Base-by-base conservation (phyloP, 116 monocot species). In the Papilionanthe hybrid region DNA sequence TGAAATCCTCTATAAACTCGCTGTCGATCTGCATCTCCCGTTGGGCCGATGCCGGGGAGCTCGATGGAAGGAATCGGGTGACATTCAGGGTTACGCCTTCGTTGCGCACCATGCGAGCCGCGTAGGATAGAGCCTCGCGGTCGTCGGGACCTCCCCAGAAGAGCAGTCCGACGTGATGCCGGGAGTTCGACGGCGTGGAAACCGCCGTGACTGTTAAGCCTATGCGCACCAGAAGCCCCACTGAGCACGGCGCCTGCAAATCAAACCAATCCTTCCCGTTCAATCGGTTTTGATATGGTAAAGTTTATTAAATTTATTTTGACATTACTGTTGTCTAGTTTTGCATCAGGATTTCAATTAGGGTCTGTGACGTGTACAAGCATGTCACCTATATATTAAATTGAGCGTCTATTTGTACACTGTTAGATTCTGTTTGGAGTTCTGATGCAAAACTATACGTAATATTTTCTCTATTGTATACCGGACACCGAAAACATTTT, bases 121-220 rank as follows among this genome's bases (percentile, higher is more conserved):
- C 91, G 32, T 78, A 47, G 0, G 91, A 79, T 17, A 93, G 78
- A 2, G 84, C 91, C 75, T 93, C 91, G 7, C 91, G 79, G 82
- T 91, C 93, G 78, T 91, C 93, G 0, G 82, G 83, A 0, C 91
- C 93, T 23, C 89, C 91, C 79, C 79, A 86, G 84, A 91, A 91
- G 53, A 91, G 77, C 20, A 89, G 69, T 20, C 57, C 83, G 41
- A 91, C 28, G 83, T 78, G 78, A 50, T 87, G 78, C 67, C 6
- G 67, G 42, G 78, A 81, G 7, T 73, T 8, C 7, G 11, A 22
- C 23, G 77, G 20, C 0, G 48, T 12, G 4, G 68, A 9, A 22
- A 9, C 28, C 77, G 47, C 22, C 1, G 72, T 5, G 42, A 69
- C 32, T 12, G 63, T 19, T 42, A 58, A 20, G 17, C 77, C 72